These are phyloP conservation scores for Trametes maxima DNA, from an alignment of 768 basidiomycete species.

Conservation along the genomic window DNA sequence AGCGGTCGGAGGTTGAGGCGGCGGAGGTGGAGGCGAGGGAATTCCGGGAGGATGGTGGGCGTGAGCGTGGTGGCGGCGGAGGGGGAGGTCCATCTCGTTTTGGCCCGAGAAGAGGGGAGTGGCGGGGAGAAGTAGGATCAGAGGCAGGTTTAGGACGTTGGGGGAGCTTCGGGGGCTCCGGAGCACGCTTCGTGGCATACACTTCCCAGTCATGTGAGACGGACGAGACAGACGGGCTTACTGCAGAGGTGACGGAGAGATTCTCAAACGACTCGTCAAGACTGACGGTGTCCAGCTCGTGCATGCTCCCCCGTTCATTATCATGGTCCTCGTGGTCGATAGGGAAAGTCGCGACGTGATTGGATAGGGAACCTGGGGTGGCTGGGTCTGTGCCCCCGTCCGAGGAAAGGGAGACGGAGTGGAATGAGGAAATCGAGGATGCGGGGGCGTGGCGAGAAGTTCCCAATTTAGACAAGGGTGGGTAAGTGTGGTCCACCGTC, in stretches of 20 bases:
- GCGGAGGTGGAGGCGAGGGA: slow-evolving; percentile 35
- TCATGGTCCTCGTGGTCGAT: slow-evolving; percentile 40
- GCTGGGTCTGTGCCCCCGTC: slow-evolving; percentile 43
- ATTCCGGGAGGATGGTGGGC: slow-evolving; percentile 39
- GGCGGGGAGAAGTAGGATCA: slow-evolving; percentile 20
- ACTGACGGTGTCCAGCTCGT: slow-evolving; percentile 54
- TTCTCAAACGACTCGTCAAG: slow-evolving; percentile 77
- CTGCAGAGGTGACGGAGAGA: slow-evolving; percentile 54
- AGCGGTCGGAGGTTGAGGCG: slow-evolving; percentile 57
- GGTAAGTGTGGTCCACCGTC: slow-evolving; percentile 62
- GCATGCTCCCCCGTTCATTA: slow-evolving; percentile 12
- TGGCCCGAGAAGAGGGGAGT: slow-evolving; percentile 16
- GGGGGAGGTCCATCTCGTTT: slow-evolving; percentile 29
- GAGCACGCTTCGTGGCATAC: slow-evolving; percentile 17
- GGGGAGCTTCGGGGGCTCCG: slow-evolving; percentile 35
- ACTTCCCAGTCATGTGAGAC: slow-evolving; percentile 34
- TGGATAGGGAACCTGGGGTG: slow-evolving; percentile 26
- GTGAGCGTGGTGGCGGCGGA: slow-evolving; percentile 25
- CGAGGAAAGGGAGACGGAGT: slow-evolving; percentile 80
- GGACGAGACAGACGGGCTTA: slow-evolving; percentile 53
- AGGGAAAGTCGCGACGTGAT: slow-evolving; percentile 42
- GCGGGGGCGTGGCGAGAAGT: slow-evolving; percentile 53
- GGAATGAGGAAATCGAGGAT: slow-evolving; percentile 81
- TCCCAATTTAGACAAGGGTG: slow-evolving; percentile 43
- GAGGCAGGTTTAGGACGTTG: slow-evolving; percentile 30